Evolutionary conservation across 2,329 filamentous ascomycete genomes (phyloP).

Genomic region (Fusarium palustre): DNA sequence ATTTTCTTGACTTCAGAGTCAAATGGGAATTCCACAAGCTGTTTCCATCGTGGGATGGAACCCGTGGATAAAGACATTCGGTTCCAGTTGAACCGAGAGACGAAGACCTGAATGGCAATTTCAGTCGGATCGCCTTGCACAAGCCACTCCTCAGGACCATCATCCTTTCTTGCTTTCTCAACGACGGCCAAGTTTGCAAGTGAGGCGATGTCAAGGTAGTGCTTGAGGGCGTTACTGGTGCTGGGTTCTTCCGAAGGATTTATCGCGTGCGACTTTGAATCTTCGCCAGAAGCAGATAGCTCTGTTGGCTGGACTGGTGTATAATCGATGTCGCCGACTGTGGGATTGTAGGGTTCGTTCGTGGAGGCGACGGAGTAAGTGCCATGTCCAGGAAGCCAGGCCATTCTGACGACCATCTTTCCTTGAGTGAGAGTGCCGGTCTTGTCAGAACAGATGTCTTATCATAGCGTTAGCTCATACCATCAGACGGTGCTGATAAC

Average conservation of each 20-base stretch:
- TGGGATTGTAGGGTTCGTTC: conserved; percentile 48
- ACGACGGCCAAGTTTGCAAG: conserved; percentile 74
- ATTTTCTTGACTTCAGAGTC: conserved; percentile 81
- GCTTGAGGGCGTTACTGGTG: conserved; percentile 60
- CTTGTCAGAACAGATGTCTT: conserved; percentile 52
- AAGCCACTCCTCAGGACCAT: conserved; percentile 66
- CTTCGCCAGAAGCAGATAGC: conserved; percentile 29
- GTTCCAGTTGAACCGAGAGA: conserved; percentile 74
- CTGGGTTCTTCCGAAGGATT: conserved; percentile 52
- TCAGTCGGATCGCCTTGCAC: conserved; percentile 74
- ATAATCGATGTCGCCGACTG: conserved; percentile 36
- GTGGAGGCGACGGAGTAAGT: conserved; percentile 47
- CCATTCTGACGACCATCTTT: conserved; percentile 50
- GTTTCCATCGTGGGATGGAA: conserved; percentile 63
- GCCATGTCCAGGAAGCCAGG: conserved; percentile 49
- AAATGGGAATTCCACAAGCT: conserved; percentile 77
- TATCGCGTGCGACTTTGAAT: conserved; percentile 46
- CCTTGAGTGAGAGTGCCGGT: conserved; percentile 53
- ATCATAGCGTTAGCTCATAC: not conserved
- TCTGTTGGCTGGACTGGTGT: conserved; percentile 31
- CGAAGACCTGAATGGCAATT: conserved; percentile 80
- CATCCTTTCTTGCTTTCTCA: conserved; percentile 53
- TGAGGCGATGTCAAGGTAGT: conserved; percentile 72
- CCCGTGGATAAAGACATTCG: conserved; percentile 63
- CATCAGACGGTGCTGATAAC: not conserved